Conservation (phyloP, 2,329 filamentous ascomycete genomes). For the Fusarium agapanthi region DNA sequence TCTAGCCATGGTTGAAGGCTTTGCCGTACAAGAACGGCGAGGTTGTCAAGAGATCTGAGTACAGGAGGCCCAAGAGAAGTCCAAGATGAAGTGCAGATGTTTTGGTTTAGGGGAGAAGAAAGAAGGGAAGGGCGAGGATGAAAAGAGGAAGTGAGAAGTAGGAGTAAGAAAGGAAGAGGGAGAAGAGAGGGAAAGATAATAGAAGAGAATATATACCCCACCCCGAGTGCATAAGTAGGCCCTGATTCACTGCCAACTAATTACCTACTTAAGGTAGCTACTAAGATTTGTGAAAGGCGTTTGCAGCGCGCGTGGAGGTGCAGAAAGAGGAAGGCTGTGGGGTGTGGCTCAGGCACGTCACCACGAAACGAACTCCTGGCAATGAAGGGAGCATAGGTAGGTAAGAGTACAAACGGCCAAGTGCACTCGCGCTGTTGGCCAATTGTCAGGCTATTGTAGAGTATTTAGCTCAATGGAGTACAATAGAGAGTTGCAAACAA, state of each 20-base stretch:
- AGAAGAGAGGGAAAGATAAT: neutral
- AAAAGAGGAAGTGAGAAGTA: neutral
- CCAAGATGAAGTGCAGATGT: neutral
- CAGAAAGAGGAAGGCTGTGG: neutral
- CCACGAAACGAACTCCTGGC: neutral
- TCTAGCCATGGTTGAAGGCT: neutral
- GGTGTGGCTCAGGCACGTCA: neutral
- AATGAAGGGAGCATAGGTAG: neutral
- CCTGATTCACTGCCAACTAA: constrained; percentile 8
- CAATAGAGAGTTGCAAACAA: neutral
- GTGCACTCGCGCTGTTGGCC: neutral
- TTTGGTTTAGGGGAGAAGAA: neutral
- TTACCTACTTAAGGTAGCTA: neutral
- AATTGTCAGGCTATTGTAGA: neutral
- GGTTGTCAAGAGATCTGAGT: neutral
- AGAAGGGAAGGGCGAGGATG: neutral
- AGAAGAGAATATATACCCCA: neutral
- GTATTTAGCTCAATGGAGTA: neutral
- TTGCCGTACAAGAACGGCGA: neutral
- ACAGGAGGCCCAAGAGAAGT: neutral
- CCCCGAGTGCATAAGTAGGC: neutral
- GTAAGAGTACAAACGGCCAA: neutral
- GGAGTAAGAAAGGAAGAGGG: neutral
- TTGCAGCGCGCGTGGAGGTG: neutral
- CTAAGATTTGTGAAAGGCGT: neutral